Evolutionary conservation across 2,329 filamentous ascomycete genomes (phyloP), one percentile per base, ranked within the genome.

Genomic region (Botrytis aclada): DNA sequence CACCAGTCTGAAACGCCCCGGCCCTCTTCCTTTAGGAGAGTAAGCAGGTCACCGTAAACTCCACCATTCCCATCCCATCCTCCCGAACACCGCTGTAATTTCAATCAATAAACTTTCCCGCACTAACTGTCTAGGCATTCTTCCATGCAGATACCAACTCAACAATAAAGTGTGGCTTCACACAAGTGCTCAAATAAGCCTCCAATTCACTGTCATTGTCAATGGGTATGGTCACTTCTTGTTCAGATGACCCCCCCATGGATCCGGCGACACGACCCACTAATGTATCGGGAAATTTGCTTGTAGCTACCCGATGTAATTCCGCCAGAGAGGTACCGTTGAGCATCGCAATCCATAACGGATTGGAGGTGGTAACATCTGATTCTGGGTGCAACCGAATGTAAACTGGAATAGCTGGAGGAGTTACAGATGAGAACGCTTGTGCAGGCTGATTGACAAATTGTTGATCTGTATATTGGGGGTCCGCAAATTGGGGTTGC

Each of bases 161-260:
- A 32, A 81, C 79, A 34, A 75, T 73, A 65, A 81, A 81, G 8
- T 77, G 77, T 14, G 80, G 79, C 75, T 81, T 81, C 2, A 80
- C 77, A 9, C 78, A 78, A 39, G 93, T 90, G 64, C 86, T 85
- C 76, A 96, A 81, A 81, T 95, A 95, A 0, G 90, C 90, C 74
- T 87, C 86, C 75, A 96, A 81, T 82, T 95, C 92, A 75, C 89
- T 88, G 77, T 95, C 91, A 58, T 90, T 86, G 71, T 90, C 90
- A 77, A 95, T 90, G 72, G 86, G 83, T 78, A 93, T 87, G 25
- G 84, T 84, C 62, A 92, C 84, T 78, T 93, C 91, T 67, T 85
- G 85, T 14, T 79, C 80, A 61, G 75, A 85, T 22, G 83, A 85
- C 77, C 88, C 85, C 69, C 88, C 85, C 69, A 93, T 84, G 39